Evolutionary conservation across 192 early-diverging fungal genomes (phyloP), one percentile per base, ranked within the genome.

Genomic region (Thamnidium elegans): DNA sequence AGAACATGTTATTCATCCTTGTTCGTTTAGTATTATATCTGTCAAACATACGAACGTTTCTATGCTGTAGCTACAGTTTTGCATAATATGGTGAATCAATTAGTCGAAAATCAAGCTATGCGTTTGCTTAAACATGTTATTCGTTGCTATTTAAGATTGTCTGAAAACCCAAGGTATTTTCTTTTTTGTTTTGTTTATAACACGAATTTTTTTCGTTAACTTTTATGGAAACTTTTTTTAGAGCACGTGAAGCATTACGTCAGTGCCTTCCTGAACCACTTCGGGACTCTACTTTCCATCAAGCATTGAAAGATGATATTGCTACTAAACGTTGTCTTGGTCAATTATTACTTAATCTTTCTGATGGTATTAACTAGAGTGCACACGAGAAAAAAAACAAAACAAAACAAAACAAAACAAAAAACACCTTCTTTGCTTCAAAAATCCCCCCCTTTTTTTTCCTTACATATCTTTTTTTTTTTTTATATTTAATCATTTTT

Each of bases 41-140:
- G 92, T 69, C 91, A 93, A 67, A 94, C 91, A 14, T 92, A 92
- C 58, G 91, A 94, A 50, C 86, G 96, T 6, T 92, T 99, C 73
- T 94, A 92, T 66, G 96, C 95, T 47, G 95, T 99, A 7, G 87
- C 88, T n/a, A 94, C 92, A 6, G 94, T 97, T 3, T 82, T 99
- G 31, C 86, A 88, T 70, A 94, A 93, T 70, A 94, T 99, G 86
- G 92, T 99, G 36, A 86, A 79, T 56, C 94, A 97, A 72, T 82
- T 99, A 50, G 89, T 93, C 4, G 90, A 92, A 4, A 84, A 89
- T 20, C 88, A 90, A 50, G 91, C 91, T 3, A 85, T 93, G 17
- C 81, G 95, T 21, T 73, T 97, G 55, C 79, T 97, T 58, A 99
- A 99, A 73, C 94, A 95, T 73, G 94, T 97, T 44, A 86, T 95